Evolutionary conservation across 495 filamentous ascomycete genomes (phyloP).

Genomic region (Tuber magnatum): DNA sequence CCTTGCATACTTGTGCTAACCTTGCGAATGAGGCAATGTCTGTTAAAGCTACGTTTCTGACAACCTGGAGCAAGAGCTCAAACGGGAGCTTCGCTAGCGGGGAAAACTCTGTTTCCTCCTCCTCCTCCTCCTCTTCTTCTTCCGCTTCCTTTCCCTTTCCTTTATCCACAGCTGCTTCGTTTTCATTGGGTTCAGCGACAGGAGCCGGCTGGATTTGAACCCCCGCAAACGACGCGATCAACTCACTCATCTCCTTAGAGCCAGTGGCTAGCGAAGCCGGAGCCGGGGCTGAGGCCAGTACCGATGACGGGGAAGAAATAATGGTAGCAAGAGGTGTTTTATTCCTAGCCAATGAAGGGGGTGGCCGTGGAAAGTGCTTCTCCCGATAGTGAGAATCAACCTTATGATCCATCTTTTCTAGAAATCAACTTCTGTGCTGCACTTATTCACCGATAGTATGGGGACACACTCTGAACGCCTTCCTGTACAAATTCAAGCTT

Average conservation of each 20-base stretch:
- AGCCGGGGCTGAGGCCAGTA: slow-evolving; percentile 53
- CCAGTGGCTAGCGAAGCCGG: slow-evolving; percentile 36
- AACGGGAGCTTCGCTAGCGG: slow-evolving; percentile 70
- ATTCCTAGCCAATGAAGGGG: slow-evolving; percentile 32
- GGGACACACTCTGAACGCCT: slow-evolving; percentile 66
- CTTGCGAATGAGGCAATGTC: slow-evolving; percentile 74
- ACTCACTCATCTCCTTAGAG: slow-evolving; percentile 47
- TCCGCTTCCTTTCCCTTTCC: slow-evolving; percentile 40
- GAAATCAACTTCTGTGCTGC: slow-evolving; percentile 30
- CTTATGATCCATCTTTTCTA: slow-evolving; percentile 61
- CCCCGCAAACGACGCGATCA: slow-evolving; percentile 66
- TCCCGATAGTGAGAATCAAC: slow-evolving; percentile 81
- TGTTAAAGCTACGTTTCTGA: slow-evolving; percentile 60
- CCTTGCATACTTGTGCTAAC: slow-evolving; percentile 76
- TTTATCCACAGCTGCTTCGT: slow-evolving; percentile 48
- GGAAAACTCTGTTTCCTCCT: slow-evolving; percentile 45
- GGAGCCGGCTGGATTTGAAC: slow-evolving; percentile 55
- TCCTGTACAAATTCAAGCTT: slow-evolving; percentile 79
- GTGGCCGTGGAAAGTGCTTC: slow-evolving; percentile 73
- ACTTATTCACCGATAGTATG: slow-evolving; percentile 4
- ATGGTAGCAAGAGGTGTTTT: slow-evolving; percentile 46
- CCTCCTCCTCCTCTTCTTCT: no score
- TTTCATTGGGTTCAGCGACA: slow-evolving; percentile 38
- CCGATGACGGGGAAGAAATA: slow-evolving; percentile 45
- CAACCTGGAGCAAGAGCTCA: slow-evolving; percentile 71